A percentile compares a stretch with the other conserved stretches of the same genome.
Evolutionary conservation across 345 rosid genomes (phyloP).

Genomic region (Hypericum perforatum): DNA sequence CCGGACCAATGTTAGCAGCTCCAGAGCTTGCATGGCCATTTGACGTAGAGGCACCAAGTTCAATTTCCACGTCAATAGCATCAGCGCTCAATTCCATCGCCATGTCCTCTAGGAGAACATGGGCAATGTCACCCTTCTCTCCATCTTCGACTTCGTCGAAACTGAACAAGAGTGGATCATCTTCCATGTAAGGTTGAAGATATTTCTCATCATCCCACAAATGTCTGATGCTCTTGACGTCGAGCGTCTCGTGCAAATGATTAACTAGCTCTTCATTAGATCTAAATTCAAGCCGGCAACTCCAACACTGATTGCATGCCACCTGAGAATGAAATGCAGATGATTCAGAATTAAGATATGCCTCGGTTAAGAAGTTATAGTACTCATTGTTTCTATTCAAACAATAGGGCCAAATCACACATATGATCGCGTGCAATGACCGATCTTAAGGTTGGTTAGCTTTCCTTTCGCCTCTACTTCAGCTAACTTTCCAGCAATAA

Average conservation of each 20-base stretch:
- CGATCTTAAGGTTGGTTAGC: no score
- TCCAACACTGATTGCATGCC: constrained; percentile 67
- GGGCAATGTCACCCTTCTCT: constrained; percentile 37
- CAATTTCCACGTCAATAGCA: constrained; percentile 22
- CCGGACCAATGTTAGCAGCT: constrained; percentile 17
- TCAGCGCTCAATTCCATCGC: constrained; percentile 37
- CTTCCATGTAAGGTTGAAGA: constrained; percentile 62
- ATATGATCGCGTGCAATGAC: no score
- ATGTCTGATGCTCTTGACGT: constrained; percentile 28
- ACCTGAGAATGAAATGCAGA: constrained; percentile 37
- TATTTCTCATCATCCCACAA: constrained; percentile 50
- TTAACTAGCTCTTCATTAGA: constrained; percentile 34
- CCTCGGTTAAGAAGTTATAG: no score
- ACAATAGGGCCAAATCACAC: no score
- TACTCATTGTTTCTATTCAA: no score
- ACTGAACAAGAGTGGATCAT: constrained; percentile 76
- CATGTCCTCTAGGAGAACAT: constrained; percentile 38
- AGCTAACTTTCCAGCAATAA: no score
- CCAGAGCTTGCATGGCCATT: constrained; percentile 18
- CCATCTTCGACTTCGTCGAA: constrained; percentile 63
- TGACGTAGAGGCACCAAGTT: constrained; percentile 25
- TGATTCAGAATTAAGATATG: not conserved
- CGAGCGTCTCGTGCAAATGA: constrained; percentile 35
- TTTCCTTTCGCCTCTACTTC: no score
- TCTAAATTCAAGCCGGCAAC: constrained; percentile 33